These are phyloP conservation scores for Escallonia rubra DNA, from an alignment of 129 eudicot genomes.

Conservation along the genomic window DNA sequence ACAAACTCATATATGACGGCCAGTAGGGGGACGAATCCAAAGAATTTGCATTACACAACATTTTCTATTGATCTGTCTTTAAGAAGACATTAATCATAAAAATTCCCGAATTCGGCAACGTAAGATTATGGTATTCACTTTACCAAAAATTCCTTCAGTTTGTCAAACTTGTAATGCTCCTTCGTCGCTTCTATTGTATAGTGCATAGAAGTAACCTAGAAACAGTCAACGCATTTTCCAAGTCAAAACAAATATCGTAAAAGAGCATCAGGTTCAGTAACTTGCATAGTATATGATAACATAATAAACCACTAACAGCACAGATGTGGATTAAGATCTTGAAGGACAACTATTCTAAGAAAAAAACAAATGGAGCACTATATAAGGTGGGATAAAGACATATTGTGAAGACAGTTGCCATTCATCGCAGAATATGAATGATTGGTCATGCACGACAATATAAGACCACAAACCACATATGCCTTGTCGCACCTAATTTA, in stretches of 20 bases:
- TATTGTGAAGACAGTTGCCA: too few species aligned
- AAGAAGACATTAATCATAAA: neutral
- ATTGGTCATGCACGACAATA: neutral
- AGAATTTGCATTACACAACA: neutral
- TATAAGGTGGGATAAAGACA: neutral
- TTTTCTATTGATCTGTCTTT: neutral
- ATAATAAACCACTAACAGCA: constrained; percentile 10
- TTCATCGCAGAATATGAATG: neutral
- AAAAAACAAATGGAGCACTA: neutral
- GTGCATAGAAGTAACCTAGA: constrained; percentile 81
- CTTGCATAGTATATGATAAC: neutral
- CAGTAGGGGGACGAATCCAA: neutral
- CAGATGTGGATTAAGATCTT: neutral
- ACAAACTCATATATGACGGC: neutral
- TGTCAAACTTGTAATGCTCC: constrained; percentile 87
- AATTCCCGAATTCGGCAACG: neutral
- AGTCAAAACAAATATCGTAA: constrained; percentile 11
- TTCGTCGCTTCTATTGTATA: constrained; percentile 84
- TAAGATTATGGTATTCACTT: constrained; percentile 14
- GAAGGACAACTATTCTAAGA: constrained; percentile 1
- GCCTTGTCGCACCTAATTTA: too few species aligned
- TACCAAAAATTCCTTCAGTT: constrained; percentile 70
- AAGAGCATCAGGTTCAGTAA: neutral
- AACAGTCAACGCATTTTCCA: neutral
- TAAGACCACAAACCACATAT: neutral